Percentiles rank a stretch among this genome's conserved stretches.
Evolutionary conservation across 129 eudicot species (phyloP).

Genomic region (Flaveria linearis): DNA sequence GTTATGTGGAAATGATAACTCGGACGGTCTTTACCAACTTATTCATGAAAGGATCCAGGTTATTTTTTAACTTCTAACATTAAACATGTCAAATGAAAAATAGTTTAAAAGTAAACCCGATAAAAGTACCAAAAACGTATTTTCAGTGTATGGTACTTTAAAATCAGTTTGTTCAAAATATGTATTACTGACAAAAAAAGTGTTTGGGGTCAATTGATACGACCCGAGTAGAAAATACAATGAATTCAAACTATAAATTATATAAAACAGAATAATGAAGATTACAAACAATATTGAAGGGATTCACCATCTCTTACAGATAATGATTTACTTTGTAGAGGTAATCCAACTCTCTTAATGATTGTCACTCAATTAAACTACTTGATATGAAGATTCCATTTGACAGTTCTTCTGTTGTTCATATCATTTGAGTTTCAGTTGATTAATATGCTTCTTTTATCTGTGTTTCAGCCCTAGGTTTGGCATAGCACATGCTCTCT

Average conservation of each 20-base stretch:
- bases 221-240: neutral
- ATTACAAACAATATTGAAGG: neutral
- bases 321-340: neutral
- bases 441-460: neutral
- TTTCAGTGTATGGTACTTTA: neutral
- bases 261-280: neutral
- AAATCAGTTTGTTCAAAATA: neutral
- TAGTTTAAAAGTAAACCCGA: neutral
- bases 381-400: neutral
- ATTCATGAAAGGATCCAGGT: no score
- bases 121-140: neutral
- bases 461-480: conserved; percentile 74
- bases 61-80: no score
- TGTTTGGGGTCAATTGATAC: neutral
- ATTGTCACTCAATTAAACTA: neutral
- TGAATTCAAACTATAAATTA: neutral
- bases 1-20: neutral
- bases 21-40: neutral
- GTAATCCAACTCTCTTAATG: neutral
- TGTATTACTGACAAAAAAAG: neutral
- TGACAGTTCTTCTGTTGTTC: neutral
- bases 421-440: conserved; percentile 15
- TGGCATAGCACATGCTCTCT: conserved; percentile 97
- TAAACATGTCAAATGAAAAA: no score
- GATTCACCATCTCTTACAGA: neutral